A percentile compares a stretch with the other conserved stretches of the same genome.
Conservation (phyloP, 345 rosid species). For the Acer campestre region DNA sequence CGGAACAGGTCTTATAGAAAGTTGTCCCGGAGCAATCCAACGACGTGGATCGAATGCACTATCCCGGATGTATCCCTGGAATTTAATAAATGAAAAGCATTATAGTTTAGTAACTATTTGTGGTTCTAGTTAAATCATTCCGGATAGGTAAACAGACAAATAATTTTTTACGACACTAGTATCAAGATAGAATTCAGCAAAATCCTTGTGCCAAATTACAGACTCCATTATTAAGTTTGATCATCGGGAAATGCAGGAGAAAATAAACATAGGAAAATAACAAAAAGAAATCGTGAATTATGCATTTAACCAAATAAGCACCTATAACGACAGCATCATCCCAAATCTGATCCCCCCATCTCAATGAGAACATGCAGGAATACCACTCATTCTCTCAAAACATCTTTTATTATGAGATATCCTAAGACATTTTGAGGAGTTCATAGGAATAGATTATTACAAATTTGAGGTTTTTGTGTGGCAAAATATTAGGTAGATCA, state of each 20-base stretch:
- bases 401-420: neutral
- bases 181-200: neutral
- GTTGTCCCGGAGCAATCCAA: conserved; percentile 93
- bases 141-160: neutral
- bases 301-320: neutral
- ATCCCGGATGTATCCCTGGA: conserved; percentile 75
- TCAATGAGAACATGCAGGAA: neutral
- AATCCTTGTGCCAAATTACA: conserved; percentile 1
- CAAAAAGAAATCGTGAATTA: neutral
- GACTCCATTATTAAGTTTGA: neutral
- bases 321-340: neutral
- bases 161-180: neutral
- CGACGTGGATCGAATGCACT: conserved; percentile 83
- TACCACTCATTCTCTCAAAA: neutral
- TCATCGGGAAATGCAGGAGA: neutral
- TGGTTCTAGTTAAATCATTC: neutral
- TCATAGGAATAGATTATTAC: neutral
- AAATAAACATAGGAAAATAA: neutral
- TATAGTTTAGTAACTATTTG: neutral
- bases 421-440: neutral
- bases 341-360: neutral
- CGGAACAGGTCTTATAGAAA: conserved; percentile 46
- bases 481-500: neutral
- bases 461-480: neutral
- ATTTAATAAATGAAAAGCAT: conserved; percentile 23